phyloP scores from a whole-genome alignment of 805 yeast species.

The Kazachstania africana region DNA sequence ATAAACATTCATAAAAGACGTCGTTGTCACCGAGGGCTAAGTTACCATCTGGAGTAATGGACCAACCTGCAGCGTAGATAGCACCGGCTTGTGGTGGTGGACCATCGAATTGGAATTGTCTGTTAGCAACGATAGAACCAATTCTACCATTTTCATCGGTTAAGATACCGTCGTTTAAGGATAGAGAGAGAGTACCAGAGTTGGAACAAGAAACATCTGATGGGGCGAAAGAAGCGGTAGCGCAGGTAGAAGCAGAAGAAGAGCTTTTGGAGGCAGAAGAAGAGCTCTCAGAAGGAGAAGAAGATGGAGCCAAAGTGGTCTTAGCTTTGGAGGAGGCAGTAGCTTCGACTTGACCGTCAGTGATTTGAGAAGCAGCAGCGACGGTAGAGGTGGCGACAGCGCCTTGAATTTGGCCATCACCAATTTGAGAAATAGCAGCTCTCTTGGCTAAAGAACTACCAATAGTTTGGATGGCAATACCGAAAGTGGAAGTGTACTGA shows the following conservation, averaged over 20 bases:
- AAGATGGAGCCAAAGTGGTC: constrained; percentile 25
- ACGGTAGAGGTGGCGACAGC: constrained; percentile 26
- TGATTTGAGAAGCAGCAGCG: no score
- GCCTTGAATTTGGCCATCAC: constrained; percentile 43
- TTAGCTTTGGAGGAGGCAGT: constrained; percentile 18
- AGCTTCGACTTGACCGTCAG: constrained; percentile 3
- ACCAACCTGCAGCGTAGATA: constrained; percentile 50
- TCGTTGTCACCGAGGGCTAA: constrained; percentile 47
- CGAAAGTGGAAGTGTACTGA: constrained; percentile 45
- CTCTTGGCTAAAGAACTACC: constrained; percentile 26
- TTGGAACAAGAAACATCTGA: constrained; percentile 27
- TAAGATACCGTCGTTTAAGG: constrained; percentile 36
- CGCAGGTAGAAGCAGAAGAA: constrained; percentile 12
- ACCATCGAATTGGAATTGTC: constrained; percentile 67
- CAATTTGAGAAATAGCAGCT: constrained; percentile 41
- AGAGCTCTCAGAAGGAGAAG: constrained; percentile 14
- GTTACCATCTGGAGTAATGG: constrained; percentile 37
- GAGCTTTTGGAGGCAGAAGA: constrained; percentile 16
- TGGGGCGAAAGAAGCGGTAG: constrained; percentile 12
- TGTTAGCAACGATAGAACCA: constrained; percentile 59
- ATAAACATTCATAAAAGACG: constrained; percentile 51
- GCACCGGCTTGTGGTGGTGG: constrained; percentile 66
- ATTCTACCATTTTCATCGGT: constrained; percentile 46
- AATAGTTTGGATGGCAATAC: constrained; percentile 53
- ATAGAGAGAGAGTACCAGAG: constrained; percentile 37